A percentile compares a stretch with the other conserved stretches of the same genome.
phyloP scores from a whole-genome alignment of 129 eudicot genomes.

The Flaveria brownii region DNA sequence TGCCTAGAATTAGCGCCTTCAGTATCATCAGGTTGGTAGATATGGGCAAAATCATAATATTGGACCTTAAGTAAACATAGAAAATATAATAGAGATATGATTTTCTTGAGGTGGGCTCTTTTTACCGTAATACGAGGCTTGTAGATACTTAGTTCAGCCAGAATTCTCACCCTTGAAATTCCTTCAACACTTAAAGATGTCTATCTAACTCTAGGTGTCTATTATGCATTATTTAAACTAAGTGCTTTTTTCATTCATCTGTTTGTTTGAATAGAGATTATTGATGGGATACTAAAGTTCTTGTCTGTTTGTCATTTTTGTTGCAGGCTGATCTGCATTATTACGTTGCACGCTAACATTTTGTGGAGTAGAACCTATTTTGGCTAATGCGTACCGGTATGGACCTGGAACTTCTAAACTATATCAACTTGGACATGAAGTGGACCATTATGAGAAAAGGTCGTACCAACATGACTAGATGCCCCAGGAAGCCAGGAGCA shows the following conservation, averaged over 20 bases:
- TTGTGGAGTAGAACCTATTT: slow-evolving; percentile 20
- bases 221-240: not conserved
- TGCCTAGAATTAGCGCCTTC: not conserved
- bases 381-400: slow-evolving; percentile 15
- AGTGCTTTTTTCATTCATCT: not conserved
- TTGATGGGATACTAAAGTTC: slow-evolving; percentile 12
- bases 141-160: too few relatives aligned
- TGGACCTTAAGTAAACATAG: too few relatives aligned
- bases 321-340: slow-evolving; percentile 19
- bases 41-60: too few relatives aligned
- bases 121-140: too few relatives aligned
- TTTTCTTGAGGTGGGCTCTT: too few relatives aligned
- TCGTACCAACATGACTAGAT: slow-evolving; percentile 32
- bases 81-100: too few relatives aligned
- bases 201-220: not conserved
- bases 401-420: slow-evolving; percentile 29
- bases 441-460: slow-evolving; percentile 34
- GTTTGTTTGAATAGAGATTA: not conserved
- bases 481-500: slow-evolving; percentile 31
- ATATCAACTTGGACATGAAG: slow-evolving; percentile 25
- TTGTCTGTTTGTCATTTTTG: slow-evolving; percentile 1
- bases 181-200: not conserved
- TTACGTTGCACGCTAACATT: not conserved
- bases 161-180: too few relatives aligned
- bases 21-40: not conserved